A percentile compares a stretch with the other conserved stretches of the same genome.
Evolutionary conservation across 1,284 basidiomycete genomes (phyloP).

Genomic region (Ceratobasidium sp.): DNA sequence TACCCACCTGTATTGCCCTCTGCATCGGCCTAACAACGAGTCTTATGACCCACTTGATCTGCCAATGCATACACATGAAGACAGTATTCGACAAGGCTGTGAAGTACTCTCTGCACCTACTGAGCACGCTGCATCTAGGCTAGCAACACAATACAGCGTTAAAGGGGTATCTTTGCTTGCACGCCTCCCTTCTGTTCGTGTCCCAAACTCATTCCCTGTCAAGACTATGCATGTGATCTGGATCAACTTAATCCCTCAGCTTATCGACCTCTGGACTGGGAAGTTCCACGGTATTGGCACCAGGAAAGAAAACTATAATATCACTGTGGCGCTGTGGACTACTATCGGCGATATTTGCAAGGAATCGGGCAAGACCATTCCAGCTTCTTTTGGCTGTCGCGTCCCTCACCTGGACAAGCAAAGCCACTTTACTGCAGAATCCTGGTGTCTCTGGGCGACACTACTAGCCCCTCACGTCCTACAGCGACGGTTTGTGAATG

Average conservation of each 20-base stretch:
- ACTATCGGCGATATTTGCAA: neutral
- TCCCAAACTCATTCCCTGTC: neutral
- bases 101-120: neutral
- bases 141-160: neutral
- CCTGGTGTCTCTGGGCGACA: conserved; percentile 55
- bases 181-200: neutral
- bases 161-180: conserved; percentile 14
- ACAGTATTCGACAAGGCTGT: neutral
- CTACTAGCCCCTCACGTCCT: conserved; percentile 27
- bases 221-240: conserved; percentile 15
- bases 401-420: conserved; percentile 55
- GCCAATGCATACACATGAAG: conserved; percentile 15
- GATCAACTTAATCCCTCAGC: conserved; percentile 11
- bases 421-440: neutral
- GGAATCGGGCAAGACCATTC: conserved; percentile 53
- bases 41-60: neutral
- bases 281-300: neutral
- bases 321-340: neutral
- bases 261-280: conserved; percentile 3
- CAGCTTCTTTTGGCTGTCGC: conserved; percentile 57
- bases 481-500: neutral
- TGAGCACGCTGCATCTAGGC: neutral
- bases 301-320: neutral
- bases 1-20: conserved; percentile 37
- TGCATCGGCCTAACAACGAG: conserved; percentile 11